A percentile compares a stretch with the other conserved stretches of the same genome.
Evolutionary conservation across 192 early-diverging fungal genomes (phyloP).

Genomic region (Coemansia sp.): DNA sequence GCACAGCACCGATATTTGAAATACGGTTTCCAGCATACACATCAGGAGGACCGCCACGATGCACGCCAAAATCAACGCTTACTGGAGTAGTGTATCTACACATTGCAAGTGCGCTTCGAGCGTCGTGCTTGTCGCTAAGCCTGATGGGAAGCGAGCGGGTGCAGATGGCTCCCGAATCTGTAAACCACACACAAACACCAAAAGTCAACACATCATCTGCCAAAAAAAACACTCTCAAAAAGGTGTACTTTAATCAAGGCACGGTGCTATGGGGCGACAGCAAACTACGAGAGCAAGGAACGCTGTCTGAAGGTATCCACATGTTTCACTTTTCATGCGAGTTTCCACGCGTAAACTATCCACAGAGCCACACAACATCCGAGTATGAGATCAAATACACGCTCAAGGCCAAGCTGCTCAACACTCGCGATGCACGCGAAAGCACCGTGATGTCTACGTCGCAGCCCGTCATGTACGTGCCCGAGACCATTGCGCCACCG

Average conservation of each 20-base stretch:
- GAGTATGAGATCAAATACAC: conserved; percentile 45
- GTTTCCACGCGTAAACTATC: conserved; percentile 50
- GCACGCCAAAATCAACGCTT: conserved; percentile 43
- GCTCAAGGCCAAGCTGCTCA: conserved; percentile 31
- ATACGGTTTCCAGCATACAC: conserved; percentile 51
- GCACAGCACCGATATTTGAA: conserved; percentile 21
- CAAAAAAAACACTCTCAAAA: conserved; percentile 27
- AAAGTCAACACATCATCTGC: conserved; percentile 1
- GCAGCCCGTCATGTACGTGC: conserved; percentile 33
- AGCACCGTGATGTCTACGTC: conserved; percentile 12
- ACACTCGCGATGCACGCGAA: conserved; percentile 6
- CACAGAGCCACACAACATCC: conserved; percentile 25
- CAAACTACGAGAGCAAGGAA: conserved; percentile 12
- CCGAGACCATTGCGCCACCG: conserved; percentile 37
- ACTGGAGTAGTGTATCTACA: conserved; percentile 44
- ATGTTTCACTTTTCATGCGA: conserved; percentile 54
- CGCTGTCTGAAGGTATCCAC: conserved; percentile 30
- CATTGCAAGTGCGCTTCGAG: conserved; percentile 10
- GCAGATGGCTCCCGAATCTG: conserved; percentile 32
- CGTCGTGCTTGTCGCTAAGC: conserved; percentile 29
- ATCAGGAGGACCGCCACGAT: conserved; percentile 36
- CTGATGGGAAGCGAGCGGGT: conserved; percentile 41
- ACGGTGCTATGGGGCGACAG: conserved; percentile 44
- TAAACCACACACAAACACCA: conserved; percentile 21
- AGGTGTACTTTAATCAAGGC: conserved; percentile 44